Evolutionary conservation across 139 green algal genomes (phyloP), one percentile per base, ranked within the genome.

Genomic region (Chlamydomonas sp.): DNA sequence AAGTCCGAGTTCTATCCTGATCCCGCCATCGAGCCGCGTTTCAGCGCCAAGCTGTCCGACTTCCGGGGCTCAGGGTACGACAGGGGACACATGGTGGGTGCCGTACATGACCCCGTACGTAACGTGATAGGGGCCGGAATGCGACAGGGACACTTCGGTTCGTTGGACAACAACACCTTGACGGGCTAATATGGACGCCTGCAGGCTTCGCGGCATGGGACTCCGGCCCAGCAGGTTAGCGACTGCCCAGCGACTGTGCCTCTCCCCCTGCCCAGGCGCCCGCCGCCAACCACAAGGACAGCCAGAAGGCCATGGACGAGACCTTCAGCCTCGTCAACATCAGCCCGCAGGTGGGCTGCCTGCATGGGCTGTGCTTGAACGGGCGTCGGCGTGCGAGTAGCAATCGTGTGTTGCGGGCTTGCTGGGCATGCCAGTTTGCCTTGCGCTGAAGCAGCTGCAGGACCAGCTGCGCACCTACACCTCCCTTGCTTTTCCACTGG

Each of bases 21-120:
- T 79, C 64, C 77, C 10, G 88, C 63, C 4, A 78, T 98, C 1
- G 95, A 98, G 3, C 69, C 88, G 6, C 90, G 92, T 20, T 98
- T 98, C 83, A 87, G 95, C 49, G 94, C 82, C 85, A 94, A 90
- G 69, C 93, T 98, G 14, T 79, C 89, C 0, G 95, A 98, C 91
- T 99, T 94, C 87, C 84, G 85, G 15, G 86, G 90, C 17, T 96
- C 90, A 6, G 97, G 97, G 1, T 99, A 97, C 87, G 97, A 99
- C 92, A 88, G 97, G 0, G 97, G 97, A 4, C 97, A 99, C 91
- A 92, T 99, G 94, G 95, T 95, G 81, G 8, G 89, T 66, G 12
- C 14, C 12, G 9, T 69, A 12, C 64, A 18, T 73, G 67, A 49
- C 31, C 31, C 31, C 31, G 31, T 49, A 49, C 31, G 31, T 49